phyloP scores from a whole-genome alignment of 768 basidiomycete genomes.

The Kwoniella sp. region DNA sequence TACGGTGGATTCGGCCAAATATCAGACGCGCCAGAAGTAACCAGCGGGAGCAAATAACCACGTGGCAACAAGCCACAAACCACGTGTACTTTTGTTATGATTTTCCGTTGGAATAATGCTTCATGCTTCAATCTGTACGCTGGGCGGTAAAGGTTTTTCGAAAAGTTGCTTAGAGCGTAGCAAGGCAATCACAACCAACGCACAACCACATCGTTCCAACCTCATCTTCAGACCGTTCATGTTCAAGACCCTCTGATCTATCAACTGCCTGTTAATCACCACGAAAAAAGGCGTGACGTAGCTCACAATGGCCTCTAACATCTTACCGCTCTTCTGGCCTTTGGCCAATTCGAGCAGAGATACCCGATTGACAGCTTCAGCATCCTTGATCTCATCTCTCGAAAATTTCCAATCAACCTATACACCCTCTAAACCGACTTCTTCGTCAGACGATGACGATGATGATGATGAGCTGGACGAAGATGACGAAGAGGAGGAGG shows the following conservation, averaged over 20 bases:
- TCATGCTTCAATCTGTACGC: neutral
- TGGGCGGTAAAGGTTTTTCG: constrained; percentile 8
- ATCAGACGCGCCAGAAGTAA: constrained; percentile 5
- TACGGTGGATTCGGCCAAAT: neutral
- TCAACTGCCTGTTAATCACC: neutral
- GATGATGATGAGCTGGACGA: constrained; percentile 58
- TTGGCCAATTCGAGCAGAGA: constrained; percentile 78
- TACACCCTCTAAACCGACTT: constrained; percentile 18
- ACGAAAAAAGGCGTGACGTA: neutral
- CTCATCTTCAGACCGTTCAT: too few relatives aligned
- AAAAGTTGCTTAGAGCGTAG: constrained; percentile 3
- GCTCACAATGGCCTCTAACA: constrained; percentile 68
- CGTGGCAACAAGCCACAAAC: too few relatives aligned
- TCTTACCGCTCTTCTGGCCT: constrained; percentile 91
- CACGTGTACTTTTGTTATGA: constrained; percentile 1
- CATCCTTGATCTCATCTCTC: constrained; percentile 75
- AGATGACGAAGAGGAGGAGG: constrained; percentile 46
- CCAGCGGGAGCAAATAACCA: constrained; percentile 1
- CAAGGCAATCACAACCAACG: too few relatives aligned
- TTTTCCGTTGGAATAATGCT: neutral
- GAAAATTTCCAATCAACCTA: constrained; percentile 79
- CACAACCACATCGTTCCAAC: neutral
- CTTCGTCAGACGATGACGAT: constrained; percentile 33
- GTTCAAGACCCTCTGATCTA: too few relatives aligned
- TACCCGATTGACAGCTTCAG: constrained; percentile 79